Percentiles rank a stretch among this genome's conserved stretches.
These are phyloP conservation scores for Quercus gilva DNA, from an alignment of 306 rosid species.

Conservation along the genomic window DNA sequence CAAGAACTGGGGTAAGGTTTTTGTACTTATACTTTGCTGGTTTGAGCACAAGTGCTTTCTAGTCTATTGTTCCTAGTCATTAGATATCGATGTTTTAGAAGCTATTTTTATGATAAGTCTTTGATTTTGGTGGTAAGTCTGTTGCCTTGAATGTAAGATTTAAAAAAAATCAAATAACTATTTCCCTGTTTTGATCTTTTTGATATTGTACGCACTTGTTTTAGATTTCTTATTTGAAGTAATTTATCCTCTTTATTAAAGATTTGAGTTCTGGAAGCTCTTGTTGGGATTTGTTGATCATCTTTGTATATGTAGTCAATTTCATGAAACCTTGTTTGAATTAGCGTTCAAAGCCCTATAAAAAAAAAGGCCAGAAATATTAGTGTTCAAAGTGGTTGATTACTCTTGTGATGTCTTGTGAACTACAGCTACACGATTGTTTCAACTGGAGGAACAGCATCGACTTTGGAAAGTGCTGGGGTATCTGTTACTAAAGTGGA, in stretches of 20 bases:
- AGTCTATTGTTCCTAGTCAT: neutral
- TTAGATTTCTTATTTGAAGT: neutral
- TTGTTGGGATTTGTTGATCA: neutral
- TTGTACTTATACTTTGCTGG: neutral
- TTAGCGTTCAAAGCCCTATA: neutral
- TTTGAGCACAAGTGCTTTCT: neutral
- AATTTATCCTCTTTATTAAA: neutral
- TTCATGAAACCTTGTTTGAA: neutral
- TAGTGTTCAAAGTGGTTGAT: neutral
- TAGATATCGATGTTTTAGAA: neutral
- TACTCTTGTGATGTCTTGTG: neutral
- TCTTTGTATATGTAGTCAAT: neutral
- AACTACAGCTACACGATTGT: constrained; percentile 70
- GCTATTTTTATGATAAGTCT: neutral
- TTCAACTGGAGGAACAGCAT: constrained; percentile 95
- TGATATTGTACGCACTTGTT: neutral
- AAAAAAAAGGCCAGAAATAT: neutral
- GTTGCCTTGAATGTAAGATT: neutral
- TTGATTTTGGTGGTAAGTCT: neutral
- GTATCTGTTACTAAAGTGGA: constrained; percentile 86
- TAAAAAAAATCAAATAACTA: neutral
- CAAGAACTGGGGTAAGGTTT: constrained; percentile 66
- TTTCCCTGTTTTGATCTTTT: neutral
- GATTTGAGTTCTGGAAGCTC: neutral
- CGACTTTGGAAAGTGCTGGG: constrained; percentile 77